Conservation (phyloP, 495 filamentous ascomycete genomes). For the Penicillium paradoxum region DNA sequence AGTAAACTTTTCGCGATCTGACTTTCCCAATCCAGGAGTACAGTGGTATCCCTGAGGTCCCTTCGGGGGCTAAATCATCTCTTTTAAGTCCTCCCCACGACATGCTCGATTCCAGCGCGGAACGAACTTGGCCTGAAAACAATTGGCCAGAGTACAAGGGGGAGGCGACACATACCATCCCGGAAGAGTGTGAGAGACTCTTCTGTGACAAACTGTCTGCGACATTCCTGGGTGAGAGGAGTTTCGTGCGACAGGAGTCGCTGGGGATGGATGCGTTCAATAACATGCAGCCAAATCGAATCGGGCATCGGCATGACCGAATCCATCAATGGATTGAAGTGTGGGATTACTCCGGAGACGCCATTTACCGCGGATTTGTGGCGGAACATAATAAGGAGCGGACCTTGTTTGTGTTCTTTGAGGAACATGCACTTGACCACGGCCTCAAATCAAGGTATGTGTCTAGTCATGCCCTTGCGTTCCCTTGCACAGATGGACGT, state of each 20-base stretch:
- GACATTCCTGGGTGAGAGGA: slow-evolving; percentile 95
- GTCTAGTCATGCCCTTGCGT: background rate
- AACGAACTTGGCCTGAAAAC: slow-evolving; percentile 44
- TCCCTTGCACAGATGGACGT: background rate
- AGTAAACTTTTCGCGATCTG: slow-evolving; percentile 1
- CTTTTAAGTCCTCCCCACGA: slow-evolving; percentile 79
- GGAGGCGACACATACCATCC: slow-evolving; percentile 92
- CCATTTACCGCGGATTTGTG: slow-evolving; percentile 80
- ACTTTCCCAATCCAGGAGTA: slow-evolving; percentile 52
- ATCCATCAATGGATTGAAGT: slow-evolving; percentile 67
- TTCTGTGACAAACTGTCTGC: slow-evolving; percentile 90
- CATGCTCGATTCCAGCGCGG: slow-evolving; percentile 57
- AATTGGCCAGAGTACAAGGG: slow-evolving; percentile 53
- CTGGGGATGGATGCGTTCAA: slow-evolving; percentile 69
- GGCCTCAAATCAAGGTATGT: slow-evolving; percentile 86
- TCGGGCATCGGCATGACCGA: slow-evolving; percentile 24
- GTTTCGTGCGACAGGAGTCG: slow-evolving; percentile 56
- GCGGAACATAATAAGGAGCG: slow-evolving; percentile 56
- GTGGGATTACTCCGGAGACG: slow-evolving; percentile 82
- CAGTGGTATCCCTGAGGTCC: slow-evolving; percentile 98
- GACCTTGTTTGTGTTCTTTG: slow-evolving; percentile 85
- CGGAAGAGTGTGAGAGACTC: slow-evolving; percentile 99
- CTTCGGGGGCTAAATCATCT: slow-evolving; percentile 70
- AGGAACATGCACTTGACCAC: slow-evolving; percentile 57
- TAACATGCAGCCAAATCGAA: slow-evolving; percentile 27